Conservation (phyloP, 2,329 filamentous ascomycete genomes). For the Aphanoascus verrucosus region DNA sequence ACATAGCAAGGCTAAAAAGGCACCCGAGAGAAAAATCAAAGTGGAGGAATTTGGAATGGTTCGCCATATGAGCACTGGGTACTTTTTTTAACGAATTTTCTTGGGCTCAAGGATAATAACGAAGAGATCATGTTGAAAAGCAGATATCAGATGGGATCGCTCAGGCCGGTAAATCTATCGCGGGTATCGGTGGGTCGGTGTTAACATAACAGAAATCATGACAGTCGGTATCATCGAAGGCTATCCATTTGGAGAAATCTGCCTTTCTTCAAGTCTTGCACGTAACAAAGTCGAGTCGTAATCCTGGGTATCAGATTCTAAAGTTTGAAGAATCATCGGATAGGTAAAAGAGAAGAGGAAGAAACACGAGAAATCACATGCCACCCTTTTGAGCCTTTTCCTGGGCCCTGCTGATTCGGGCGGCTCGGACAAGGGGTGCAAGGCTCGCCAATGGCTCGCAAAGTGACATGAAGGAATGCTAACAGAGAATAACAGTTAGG, state of each 20-base stretch:
- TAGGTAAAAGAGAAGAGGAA: background rate
- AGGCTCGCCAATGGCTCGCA: constrained; percentile 67
- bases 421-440: constrained; percentile 75
- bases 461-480: constrained; percentile 72
- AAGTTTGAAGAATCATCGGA: background rate
- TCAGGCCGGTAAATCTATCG: constrained; percentile 6
- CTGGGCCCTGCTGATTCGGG: constrained; percentile 71
- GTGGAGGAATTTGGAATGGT: background rate
- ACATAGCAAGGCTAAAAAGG: background rate
- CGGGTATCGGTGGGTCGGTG: constrained; percentile 2
- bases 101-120: background rate
- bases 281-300: background rate
- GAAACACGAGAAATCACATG: constrained; percentile 18
- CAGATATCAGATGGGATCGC: background rate
- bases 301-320: background rate
- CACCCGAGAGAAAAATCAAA: constrained; percentile 2
- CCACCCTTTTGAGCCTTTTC: constrained; percentile 64
- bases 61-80: background rate
- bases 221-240: background rate
- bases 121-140: background rate
- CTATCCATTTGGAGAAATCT: background rate
- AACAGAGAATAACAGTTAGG: constrained; percentile 17
- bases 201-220: constrained; percentile 1
- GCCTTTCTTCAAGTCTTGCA: background rate
- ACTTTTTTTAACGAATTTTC: constrained; percentile 1